A percentile compares a stretch with the other conserved stretches of the same genome.
These are phyloP conservation scores for Alternaria gansuensis DNA, from an alignment of 2,329 filamentous ascomycete species.

Conservation along the genomic window DNA sequence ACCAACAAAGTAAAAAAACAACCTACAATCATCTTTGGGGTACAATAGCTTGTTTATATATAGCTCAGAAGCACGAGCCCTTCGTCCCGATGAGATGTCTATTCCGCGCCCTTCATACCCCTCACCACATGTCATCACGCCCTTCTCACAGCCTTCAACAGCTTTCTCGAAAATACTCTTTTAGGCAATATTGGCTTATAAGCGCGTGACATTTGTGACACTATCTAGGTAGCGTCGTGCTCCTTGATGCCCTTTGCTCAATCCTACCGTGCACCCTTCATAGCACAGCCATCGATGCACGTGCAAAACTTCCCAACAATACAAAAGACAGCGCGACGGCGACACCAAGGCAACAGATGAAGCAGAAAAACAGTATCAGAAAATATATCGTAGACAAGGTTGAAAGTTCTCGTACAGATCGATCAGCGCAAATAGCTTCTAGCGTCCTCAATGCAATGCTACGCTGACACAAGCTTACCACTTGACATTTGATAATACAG, in stretches of 20 bases:
- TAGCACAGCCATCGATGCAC: neutral
- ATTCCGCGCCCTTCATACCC: constrained; percentile 6
- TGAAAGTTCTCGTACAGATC: neutral
- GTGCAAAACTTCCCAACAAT: neutral
- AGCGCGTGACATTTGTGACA: neutral
- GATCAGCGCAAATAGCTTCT: neutral
- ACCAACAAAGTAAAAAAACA: too few relatives aligned
- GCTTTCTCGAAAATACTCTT: neutral
- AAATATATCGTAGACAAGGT: neutral
- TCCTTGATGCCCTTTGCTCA: neutral
- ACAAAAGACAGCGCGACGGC: neutral
- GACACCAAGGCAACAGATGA: neutral
- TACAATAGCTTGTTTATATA: neutral
- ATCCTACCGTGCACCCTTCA: neutral
- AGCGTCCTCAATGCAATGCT: constrained; percentile 1
- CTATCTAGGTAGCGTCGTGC: neutral
- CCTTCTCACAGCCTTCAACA: neutral
- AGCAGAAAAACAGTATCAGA: neutral
- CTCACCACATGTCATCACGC: constrained; percentile 3
- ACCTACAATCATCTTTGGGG: neutral
- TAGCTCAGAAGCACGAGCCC: neutral
- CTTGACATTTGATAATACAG: constrained; percentile 3
- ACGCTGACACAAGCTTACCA: neutral
- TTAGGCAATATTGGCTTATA: neutral
- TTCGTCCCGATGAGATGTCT: neutral